Evolutionary conservation across 352 stramenopile genomes (phyloP).

Genomic region (Halophytophthora polymorphica): DNA sequence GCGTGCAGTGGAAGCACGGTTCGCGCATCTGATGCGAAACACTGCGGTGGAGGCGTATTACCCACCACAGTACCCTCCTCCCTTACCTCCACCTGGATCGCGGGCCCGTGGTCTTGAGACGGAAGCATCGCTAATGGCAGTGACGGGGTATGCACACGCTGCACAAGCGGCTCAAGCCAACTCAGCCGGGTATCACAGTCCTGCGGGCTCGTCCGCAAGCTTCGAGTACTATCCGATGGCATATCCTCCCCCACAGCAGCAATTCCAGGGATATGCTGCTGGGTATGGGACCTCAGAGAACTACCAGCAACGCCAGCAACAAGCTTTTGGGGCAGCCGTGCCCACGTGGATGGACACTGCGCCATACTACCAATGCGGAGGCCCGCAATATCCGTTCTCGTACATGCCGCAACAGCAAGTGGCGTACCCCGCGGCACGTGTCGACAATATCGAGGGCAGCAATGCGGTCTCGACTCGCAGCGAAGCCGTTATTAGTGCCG

Average conservation of each 20-base stretch:
- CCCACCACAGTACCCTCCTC: constrained; percentile 14
- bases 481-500: constrained; percentile 6
- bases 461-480: background rate
- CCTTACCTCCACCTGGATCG: constrained; percentile 6
- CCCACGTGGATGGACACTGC: constrained; percentile 22
- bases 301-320: constrained; percentile 25
- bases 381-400: constrained; percentile 24
- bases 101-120: constrained; percentile 1
- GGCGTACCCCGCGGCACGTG: constrained; percentile 12
- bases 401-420: constrained; percentile 20
- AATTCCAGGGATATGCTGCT: constrained; percentile 22
- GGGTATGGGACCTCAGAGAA: constrained; percentile 11
- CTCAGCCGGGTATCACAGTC: constrained; percentile 11
- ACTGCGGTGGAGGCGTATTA: constrained; percentile 24
- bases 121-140: constrained; percentile 15
- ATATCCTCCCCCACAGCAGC: constrained; percentile 22
- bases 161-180: constrained; percentile 2
- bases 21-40: constrained; percentile 78
- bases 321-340: constrained; percentile 19
- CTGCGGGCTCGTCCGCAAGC: constrained; percentile 8
- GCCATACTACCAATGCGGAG: constrained; percentile 23
- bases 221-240: constrained; percentile 30
- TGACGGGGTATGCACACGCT: constrained; percentile 7
- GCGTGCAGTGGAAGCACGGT: constrained; percentile 66
- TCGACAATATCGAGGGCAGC: constrained; percentile 8